A percentile compares a stretch with the other conserved stretches of the same genome.
Evolutionary conservation across 148 eudicot genomes (phyloP).

Genomic region (Vaccinium macrocarpon): DNA sequence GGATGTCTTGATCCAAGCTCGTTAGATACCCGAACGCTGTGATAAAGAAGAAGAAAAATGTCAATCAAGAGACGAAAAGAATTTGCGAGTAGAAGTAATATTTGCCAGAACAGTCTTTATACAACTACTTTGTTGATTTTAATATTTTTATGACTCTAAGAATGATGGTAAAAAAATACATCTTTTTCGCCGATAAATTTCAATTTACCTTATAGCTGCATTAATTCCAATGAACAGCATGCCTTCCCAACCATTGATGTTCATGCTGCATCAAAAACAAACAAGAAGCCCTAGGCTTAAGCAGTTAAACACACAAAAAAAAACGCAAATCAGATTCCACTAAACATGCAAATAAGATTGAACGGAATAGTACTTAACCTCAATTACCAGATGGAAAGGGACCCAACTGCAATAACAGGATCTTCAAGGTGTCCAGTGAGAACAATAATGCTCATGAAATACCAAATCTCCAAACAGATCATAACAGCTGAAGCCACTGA

Average conservation of each 20-base stretch:
- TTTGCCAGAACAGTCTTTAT: neutral
- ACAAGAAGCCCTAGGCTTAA: neutral
- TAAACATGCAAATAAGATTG: neutral
- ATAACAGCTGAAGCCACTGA: conserved; percentile 85
- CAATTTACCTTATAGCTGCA: conserved; percentile 77
- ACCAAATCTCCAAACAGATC: conserved; percentile 96
- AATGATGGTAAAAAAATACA: neutral
- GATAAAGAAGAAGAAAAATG: neutral
- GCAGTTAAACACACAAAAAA: neutral
- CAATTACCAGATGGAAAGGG: conserved; percentile 82
- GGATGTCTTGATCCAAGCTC: conserved; percentile 94
- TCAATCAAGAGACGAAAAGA: neutral
- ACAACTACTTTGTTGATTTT: neutral
- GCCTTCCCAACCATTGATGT: conserved; percentile 96
- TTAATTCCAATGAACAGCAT: conserved; percentile 93
- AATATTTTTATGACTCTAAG: neutral
- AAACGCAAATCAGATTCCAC: neutral
- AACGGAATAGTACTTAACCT: neutral
- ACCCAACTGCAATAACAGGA: conserved; percentile 85
- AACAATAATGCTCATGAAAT: conserved; percentile 90
- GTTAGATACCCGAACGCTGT: conserved; percentile 79
- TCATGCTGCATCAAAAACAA: conserved; percentile 63
- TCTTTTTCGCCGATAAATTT: neutral
- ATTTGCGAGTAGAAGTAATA: neutral
- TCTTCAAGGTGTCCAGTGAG: conserved; percentile 95